phyloP scores from a whole-genome alignment of 1,284 basidiomycete species.

The Rhizoctonia solani region DNA sequence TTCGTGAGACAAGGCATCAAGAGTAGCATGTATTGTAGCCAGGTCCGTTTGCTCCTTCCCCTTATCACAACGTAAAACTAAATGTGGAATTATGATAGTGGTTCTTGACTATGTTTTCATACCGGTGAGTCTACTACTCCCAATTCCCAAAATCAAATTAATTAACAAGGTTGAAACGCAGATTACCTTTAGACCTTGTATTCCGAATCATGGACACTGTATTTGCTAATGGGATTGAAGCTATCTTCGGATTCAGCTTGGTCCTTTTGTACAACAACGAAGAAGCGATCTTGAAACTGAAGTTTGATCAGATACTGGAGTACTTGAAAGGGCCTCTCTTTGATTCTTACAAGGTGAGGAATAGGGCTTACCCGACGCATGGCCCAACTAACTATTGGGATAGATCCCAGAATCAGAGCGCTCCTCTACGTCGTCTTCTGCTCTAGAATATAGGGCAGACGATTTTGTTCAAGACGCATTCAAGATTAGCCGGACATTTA shows the following conservation, averaged over 20 bases:
- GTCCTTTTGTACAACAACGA: slow-evolving; percentile 89
- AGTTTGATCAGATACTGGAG: slow-evolving; percentile 85
- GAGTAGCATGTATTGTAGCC: slow-evolving; percentile 88
- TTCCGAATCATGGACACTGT: slow-evolving; percentile 95
- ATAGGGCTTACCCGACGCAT: neutral
- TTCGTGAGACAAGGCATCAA: slow-evolving; percentile 92
- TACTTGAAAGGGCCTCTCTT: slow-evolving; percentile 84
- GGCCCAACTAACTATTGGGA: slow-evolving; percentile 3
- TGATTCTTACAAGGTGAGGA: slow-evolving; percentile 71
- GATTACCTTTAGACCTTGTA: slow-evolving; percentile 94
- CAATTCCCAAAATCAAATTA: no score
- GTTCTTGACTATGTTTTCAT: slow-evolving; percentile 97
- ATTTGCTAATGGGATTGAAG: slow-evolving; percentile 95
- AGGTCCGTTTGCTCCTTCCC: slow-evolving; percentile 39
- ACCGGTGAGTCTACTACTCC: slow-evolving; percentile 59
- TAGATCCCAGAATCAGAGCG: slow-evolving; percentile 19
- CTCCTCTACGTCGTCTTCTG: slow-evolving; percentile 42
- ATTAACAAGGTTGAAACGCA: slow-evolving; percentile 45
- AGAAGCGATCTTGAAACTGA: slow-evolving; percentile 71
- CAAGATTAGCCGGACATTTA: slow-evolving; percentile 66
- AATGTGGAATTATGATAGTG: slow-evolving; percentile 70
- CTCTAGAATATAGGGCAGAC: slow-evolving; percentile 64
- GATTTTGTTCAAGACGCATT: slow-evolving; percentile 86
- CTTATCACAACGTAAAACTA: neutral
- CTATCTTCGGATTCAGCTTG: slow-evolving; percentile 93